Base-by-base conservation (phyloP, 2,329 filamentous ascomycete genomes). In the Beauveria pseudobassiana region DNA sequence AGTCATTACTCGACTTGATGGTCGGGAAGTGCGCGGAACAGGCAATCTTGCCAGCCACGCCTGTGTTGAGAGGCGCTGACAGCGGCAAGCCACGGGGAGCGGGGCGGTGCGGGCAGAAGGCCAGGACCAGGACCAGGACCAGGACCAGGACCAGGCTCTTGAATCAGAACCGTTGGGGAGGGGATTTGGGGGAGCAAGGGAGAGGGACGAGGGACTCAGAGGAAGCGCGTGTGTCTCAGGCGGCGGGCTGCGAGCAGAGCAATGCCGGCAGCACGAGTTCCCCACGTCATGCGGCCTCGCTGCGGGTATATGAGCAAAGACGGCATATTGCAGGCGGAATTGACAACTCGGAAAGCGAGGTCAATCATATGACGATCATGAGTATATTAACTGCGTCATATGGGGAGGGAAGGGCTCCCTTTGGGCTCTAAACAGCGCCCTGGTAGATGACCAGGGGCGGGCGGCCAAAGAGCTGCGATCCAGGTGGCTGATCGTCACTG, bases 301-400 rank as follows among this genome's bases (percentile, higher is more conserved):
- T 54, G 49, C 26, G 20, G 51, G 51, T 40, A 7, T 54, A 42
- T 42, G 53, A 46, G 38, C 40, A 30, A 30, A 20, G 50, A 34
- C 10, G 30, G 30, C 30, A 34, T 34, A 34, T 34, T 34, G 12
- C 30, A 34, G 12, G 30, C 12, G 30, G 30, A 16, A 26, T 38
- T 24, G 16, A 43, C 45, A 48, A 43, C 46, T 50, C 30, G 22
- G 43, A 42, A 48, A 16, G 46, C 34, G 46, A 59, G 22, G 56
- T 28, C 20, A 59, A 59, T 59, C 48, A 43, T 59, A 51, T 51
- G 56, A 34, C 48, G 56, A 59, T 59, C 56, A 59, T 24, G 34
- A 51, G 24, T 22, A 18, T 30, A 45, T 38, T 48, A 24, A 48
- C 4, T 34, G 30, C 30, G 30, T 34, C 30, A 34, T 34, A 34